Percentiles rank a stretch among this genome's conserved stretches.
Conservation (phyloP, 306 rosid genomes). For the Vigna angularis region DNA sequence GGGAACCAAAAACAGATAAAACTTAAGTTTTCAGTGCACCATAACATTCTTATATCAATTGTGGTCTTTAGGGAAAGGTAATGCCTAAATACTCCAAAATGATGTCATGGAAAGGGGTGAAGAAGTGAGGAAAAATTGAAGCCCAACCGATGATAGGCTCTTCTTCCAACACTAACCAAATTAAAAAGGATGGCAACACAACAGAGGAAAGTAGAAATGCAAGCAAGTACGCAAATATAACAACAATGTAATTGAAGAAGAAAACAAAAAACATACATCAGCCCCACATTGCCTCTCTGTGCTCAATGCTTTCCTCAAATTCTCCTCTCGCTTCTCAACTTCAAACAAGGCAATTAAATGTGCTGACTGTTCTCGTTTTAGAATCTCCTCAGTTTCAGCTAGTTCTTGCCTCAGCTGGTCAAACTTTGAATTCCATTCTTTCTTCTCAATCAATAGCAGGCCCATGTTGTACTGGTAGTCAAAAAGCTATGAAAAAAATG, state of each 20-base stretch:
- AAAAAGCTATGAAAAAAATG: slow-evolving; percentile 65
- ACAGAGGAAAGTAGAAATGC: background rate
- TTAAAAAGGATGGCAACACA: slow-evolving; percentile 19
- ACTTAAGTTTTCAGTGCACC: background rate
- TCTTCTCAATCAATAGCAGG: slow-evolving; percentile 86
- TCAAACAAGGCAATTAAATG: slow-evolving; percentile 80
- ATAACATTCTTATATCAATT: background rate
- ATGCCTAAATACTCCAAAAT: background rate
- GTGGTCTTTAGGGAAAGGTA: background rate
- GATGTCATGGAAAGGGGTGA: slow-evolving; percentile 4
- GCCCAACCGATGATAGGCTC: slow-evolving; percentile 6
- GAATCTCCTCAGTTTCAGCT: slow-evolving; percentile 79
- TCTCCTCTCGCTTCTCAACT: slow-evolving; percentile 74
- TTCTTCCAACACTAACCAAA: slow-evolving; percentile 19
- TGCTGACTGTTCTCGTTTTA: slow-evolving; percentile 80
- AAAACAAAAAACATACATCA: slow-evolving; percentile 61
- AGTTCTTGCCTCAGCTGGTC: slow-evolving; percentile 67
- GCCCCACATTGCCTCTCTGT: slow-evolving; percentile 74
- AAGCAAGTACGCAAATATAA: slow-evolving; percentile 30
- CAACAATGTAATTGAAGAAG: slow-evolving; percentile 15
- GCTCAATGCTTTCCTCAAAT: slow-evolving; percentile 65
- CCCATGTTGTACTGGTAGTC: slow-evolving; percentile 96
- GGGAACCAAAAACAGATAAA: background rate
- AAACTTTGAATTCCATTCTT: slow-evolving; percentile 68
- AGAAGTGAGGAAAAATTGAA: slow-evolving; percentile 2